Base-by-base conservation (phyloP, 495 filamentous ascomycete species). In the Letharia lupina region DNA sequence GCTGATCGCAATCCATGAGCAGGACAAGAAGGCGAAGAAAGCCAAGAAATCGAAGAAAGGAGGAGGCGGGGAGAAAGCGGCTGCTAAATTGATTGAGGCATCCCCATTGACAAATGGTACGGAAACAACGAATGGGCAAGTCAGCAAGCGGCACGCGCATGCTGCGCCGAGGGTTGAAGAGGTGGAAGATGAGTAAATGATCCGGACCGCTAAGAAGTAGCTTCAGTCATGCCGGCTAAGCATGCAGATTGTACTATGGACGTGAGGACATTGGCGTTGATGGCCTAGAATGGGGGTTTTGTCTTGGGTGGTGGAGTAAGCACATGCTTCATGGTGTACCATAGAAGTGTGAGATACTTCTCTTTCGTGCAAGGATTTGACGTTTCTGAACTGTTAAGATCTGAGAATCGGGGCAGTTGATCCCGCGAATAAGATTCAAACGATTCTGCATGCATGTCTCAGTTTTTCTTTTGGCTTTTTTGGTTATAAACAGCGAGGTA, bases 121-220 rank as follows among this genome's bases (percentile, higher is more conserved):
- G 47, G 39, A 6, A 52, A 37, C 64, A 31, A 45, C 35, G 20
- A 58, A 41, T 39, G 37, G 60, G 40, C 47, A 44, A 57, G 63
- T 65, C 12, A 65, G 63, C 40, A 56, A 44, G 28, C 59, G 61
- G 16, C 35, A 57, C 23, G 52, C 23, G 47, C 68, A 69, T 54
- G 59, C 68, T 45, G 68, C 68, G 45, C 68, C 68, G 18, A 59
- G 63, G 18, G 68, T 69, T 16, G 68, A 69, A 48, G 68, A 69
- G 40, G 64, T 69, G 15, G 59, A 60, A 59, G 68, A 69, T 28
- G 66, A 68, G 28, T 68, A 61, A 42, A 61, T 5, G 57, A 60
- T 41, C 11, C 39, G 48, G n/a, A 52, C 48, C 4, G 48, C n/a
- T 52, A 9, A 23, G 18, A 28, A 28, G 9, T 52, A 12, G 18